Base-by-base conservation (phyloP, 768 basidiomycete species). In the Podaxis sp. region DNA sequence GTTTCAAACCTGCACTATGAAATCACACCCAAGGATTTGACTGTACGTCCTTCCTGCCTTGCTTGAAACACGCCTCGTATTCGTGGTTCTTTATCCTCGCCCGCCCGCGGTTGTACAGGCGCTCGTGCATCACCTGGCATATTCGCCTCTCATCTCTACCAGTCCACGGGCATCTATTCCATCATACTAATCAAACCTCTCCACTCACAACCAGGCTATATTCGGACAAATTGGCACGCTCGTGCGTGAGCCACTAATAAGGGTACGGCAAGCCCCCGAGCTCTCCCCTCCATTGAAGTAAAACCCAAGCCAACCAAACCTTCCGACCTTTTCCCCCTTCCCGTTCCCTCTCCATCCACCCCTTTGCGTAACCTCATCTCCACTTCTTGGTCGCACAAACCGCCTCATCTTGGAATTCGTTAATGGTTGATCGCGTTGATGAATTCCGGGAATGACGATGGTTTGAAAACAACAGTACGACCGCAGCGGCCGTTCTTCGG, bases 191-290 rank as follows among this genome's bases (percentile, higher is more conserved):
- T 46, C 15, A n/a, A 19, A 9, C 48, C n/a, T 36, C 17, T 33
- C 2, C 33, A 30, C 59, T 19, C 60, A 66, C 46, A 46, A 52
- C 52, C 69, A 96, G 93, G 82, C 84, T 76, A 93, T 96, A 69
- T 96, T 96, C 83, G 91, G 93, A 71, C 87, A 91, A 74, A 88
- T 93, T 76, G 94, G 94, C 80, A 93, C 92, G 79, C 87, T 96
- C 76, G 84, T 93, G 72, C 88, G 93, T 77, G 93, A 95, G 83
- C 94, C 94, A 79, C 79, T 87, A 76, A 94, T 96, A 77, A 93
- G 91, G 90, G 94, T 96, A 95, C 89, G 95, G 83, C 82, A 76
- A 79, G 81, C 84, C 84, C 79, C 81, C 77, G 74, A 81, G 76
- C 82, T 84, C 30, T 82, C 84, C 83, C 86, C 74, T 87, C 79